Evolutionary conservation across 2,329 filamentous ascomycete species (phyloP).

Genomic region (Cytospora piceicola): DNA sequence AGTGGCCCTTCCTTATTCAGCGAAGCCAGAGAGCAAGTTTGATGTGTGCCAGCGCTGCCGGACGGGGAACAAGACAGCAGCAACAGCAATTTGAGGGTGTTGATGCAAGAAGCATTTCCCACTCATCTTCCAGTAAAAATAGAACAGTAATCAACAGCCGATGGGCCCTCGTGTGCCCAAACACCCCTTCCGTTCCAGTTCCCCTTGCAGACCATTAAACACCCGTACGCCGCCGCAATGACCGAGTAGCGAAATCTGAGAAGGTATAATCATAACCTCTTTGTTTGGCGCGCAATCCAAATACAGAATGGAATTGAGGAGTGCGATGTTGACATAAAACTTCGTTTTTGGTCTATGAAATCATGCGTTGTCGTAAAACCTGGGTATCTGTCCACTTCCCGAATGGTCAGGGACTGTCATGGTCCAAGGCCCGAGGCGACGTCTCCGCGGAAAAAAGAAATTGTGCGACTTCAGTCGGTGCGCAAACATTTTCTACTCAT

Average conservation of each 20-base stretch:
- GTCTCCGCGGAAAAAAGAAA: background rate
- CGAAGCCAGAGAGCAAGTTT: conserved; percentile 28
- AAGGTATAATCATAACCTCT: conserved; percentile 22
- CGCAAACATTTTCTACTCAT: conserved; percentile 52
- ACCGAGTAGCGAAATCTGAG: conserved; percentile 30
- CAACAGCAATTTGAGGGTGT: conserved; percentile 24
- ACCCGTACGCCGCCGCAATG: conserved; percentile 32
- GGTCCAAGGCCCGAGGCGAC: conserved; percentile 21
- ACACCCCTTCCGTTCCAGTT: conserved; percentile 19
- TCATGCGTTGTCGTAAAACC: conserved; percentile 29
- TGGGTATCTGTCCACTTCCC: conserved; percentile 22
- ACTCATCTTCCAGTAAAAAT: conserved; percentile 15
- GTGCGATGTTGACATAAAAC: conserved; percentile 26
- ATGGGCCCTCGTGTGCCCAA: conserved; percentile 20
- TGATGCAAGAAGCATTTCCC: conserved; percentile 12
- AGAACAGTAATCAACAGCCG: conserved; percentile 20
- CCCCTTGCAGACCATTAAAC: conserved; percentile 27
- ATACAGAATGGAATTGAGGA: conserved; percentile 23
- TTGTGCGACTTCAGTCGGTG: conserved; percentile 12
- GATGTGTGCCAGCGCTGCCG: conserved; percentile 18
- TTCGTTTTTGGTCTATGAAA: conserved; percentile 27
- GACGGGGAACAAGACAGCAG: conserved; percentile 18
- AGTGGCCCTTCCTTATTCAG: conserved; percentile 14
- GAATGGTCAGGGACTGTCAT: conserved; percentile 18
- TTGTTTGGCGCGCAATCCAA: conserved; percentile 24